Conservation (phyloP, 2,329 filamentous ascomycete genomes). For the Aspergillus fijiensis region DNA sequence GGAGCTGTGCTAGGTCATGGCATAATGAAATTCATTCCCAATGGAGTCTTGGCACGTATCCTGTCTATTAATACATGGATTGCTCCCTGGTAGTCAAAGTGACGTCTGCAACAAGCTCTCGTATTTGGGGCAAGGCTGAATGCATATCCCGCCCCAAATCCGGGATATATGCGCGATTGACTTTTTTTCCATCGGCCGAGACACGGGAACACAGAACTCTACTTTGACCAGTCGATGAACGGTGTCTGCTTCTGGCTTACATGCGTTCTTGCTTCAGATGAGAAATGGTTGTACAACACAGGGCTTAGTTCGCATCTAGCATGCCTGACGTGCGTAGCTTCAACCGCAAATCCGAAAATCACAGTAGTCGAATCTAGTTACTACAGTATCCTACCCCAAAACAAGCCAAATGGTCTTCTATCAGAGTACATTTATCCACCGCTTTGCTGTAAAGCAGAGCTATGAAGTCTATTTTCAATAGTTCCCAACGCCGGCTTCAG, state of each 20-base stretch:
- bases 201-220: background rate
- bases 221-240: background rate
- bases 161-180: background rate
- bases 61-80: background rate
- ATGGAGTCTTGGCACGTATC: background rate
- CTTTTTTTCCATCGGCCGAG: background rate
- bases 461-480: background rate
- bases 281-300: background rate
- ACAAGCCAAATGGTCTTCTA: no score
- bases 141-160: background rate
- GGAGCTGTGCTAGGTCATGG: background rate
- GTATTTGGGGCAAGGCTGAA: background rate
- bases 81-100: background rate
- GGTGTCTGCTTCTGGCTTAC: background rate
- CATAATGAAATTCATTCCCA: background rate
- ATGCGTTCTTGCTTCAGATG: background rate
- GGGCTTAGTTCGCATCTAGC: background rate
- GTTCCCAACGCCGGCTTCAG: background rate
- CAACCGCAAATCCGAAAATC: background rate
- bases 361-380: background rate
- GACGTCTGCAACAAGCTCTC: background rate
- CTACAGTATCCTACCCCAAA: background rate
- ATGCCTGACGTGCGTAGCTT: background rate
- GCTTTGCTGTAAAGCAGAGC: background rate
- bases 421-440: background rate